These are phyloP conservation scores for Eucalyptus sideroxylon DNA, from an alignment of 345 rosid species.

Conservation along the genomic window DNA sequence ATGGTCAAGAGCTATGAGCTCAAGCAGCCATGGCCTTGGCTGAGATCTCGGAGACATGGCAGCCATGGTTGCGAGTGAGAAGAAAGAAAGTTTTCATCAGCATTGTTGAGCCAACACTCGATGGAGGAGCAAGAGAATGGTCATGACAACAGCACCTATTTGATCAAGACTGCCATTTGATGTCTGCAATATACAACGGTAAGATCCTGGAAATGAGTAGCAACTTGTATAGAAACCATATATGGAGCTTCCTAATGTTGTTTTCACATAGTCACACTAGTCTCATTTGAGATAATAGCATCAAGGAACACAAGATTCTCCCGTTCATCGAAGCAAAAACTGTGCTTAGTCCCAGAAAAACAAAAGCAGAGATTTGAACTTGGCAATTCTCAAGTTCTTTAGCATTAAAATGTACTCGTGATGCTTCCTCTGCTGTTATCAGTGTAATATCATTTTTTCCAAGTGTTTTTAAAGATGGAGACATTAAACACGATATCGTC, in stretches of 20 bases:
- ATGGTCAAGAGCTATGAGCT: not conserved
- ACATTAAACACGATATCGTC: not conserved
- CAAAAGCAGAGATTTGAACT: not conserved
- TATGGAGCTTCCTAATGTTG: not conserved
- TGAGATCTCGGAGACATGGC: not conserved
- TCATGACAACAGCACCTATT: not conserved
- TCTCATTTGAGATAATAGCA: not conserved
- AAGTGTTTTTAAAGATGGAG: not conserved
- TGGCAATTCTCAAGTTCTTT: not conserved
- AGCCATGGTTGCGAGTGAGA: not conserved
- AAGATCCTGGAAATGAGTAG: not conserved
- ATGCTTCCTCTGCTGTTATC: not conserved
- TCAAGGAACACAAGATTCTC: not conserved
- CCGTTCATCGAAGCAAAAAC: not conserved
- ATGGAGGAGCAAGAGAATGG: not conserved
- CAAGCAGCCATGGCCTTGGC: not conserved
- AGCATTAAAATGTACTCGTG: not conserved
- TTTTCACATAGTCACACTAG: not conserved
- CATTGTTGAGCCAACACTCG: not conserved
- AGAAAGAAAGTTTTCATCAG: not conserved
- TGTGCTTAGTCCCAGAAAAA: not conserved
- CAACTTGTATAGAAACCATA: not conserved
- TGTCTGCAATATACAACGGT: conserved; percentile 13
- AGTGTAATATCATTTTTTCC: not conserved
- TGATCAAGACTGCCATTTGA: not conserved